phyloP scores from a whole-genome alignment of 1,284 basidiomycete species.

The Clitocybe nebularis region DNA sequence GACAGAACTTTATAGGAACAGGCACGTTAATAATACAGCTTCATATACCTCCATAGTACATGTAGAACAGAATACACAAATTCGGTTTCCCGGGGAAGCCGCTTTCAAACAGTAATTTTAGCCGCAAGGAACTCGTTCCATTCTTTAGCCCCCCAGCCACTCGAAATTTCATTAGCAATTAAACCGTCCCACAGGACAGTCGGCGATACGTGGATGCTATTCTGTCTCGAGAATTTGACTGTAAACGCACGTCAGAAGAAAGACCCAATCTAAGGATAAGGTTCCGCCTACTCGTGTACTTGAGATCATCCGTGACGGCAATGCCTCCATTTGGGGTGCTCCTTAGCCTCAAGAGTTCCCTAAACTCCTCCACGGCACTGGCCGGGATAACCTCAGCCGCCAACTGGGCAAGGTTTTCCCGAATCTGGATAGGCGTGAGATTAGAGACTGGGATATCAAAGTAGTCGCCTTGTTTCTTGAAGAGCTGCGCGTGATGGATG shows the following conservation, averaged over 20 bases:
- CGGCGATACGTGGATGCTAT: conserved; percentile 89
- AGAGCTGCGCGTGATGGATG: too few species aligned
- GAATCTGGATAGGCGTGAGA: conserved; percentile 69
- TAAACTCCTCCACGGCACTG: conserved; percentile 46
- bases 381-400: conserved; percentile 48
- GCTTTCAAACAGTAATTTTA: conserved; percentile 45
- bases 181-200: conserved; percentile 87
- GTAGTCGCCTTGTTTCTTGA: conserved; percentile 72
- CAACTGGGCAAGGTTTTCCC: conserved; percentile 67
- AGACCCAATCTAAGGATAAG: not conserved
- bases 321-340: conserved; percentile 70
- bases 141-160: conserved; percentile 79
- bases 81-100: too few species aligned
- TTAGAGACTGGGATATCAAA: conserved; percentile 76
- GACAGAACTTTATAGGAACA: not conserved
- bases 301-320: conserved; percentile 78
- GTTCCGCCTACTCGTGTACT: conserved; percentile 66
- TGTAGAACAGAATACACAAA: too few species aligned
- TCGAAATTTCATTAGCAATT: conserved; percentile 74
- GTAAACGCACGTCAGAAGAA: conserved; percentile 6
- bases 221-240: conserved; percentile 91
- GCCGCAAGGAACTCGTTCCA: conserved; percentile 81
- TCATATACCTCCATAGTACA: not conserved
- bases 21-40: not conserved
- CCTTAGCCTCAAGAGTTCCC: conserved; percentile 64